Evolutionary conservation across 1,284 basidiomycete genomes (phyloP).

Genomic region (Marasmius sp.): DNA sequence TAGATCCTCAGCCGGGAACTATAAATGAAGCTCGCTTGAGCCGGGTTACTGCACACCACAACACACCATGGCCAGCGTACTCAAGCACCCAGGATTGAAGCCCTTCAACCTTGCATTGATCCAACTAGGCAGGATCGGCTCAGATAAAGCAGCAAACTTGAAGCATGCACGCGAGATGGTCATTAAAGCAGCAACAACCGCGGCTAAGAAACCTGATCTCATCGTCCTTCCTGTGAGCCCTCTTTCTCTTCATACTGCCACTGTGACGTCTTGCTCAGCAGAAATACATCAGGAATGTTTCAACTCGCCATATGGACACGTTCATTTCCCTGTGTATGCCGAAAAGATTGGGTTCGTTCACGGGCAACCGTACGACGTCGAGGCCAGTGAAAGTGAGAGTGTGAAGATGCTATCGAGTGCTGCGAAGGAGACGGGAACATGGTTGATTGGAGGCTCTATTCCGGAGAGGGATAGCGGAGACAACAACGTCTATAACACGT

Average conservation of each 20-base stretch:
- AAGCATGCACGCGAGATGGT: slow-evolving; percentile 81
- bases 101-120: slow-evolving; percentile 85
- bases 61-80: slow-evolving; percentile 7
- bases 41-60: background rate
- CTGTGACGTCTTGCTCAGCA: background rate
- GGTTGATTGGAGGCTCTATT: slow-evolving; percentile 94
- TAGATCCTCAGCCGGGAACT: no score
- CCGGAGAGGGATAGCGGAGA: slow-evolving; percentile 74
- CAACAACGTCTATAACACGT: slow-evolving; percentile 87
- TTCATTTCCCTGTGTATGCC: slow-evolving; percentile 82
- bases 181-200: slow-evolving; percentile 57
- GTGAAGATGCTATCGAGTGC: slow-evolving; percentile 80
- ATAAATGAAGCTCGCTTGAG: no score
- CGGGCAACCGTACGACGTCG: slow-evolving; percentile 57
- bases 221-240: slow-evolving; percentile 83
- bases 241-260: background rate
- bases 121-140: slow-evolving; percentile 74
- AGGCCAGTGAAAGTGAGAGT: slow-evolving; percentile 69
- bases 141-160: slow-evolving; percentile 76
- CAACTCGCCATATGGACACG: slow-evolving; percentile 94
- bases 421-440: slow-evolving; percentile 81
- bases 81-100: slow-evolving; percentile 37
- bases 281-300: slow-evolving; percentile 80
- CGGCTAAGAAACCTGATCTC: slow-evolving; percentile 66
- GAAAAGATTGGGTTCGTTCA: slow-evolving; percentile 72